These are phyloP conservation scores for Saturnispora saitoi DNA, from an alignment of 805 yeast species.

Conservation along the genomic window DNA sequence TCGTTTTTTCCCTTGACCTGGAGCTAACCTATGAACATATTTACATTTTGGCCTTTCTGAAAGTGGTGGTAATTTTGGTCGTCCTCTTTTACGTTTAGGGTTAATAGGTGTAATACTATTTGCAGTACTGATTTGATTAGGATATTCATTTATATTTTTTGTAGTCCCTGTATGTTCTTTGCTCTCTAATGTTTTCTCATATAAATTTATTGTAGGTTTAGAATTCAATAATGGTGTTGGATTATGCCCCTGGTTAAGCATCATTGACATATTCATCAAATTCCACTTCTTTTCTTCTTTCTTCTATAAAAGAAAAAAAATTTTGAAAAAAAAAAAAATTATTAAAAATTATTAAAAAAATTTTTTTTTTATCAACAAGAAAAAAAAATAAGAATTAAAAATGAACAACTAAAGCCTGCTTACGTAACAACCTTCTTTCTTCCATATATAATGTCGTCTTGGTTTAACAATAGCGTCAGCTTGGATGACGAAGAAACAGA, in stretches of 20 bases:
- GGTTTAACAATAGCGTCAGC: background rate
- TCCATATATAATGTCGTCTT: background rate
- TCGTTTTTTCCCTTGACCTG: conserved; percentile 13
- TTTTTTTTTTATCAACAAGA: too few species aligned
- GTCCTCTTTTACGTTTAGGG: conserved; percentile 22
- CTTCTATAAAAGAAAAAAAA: background rate
- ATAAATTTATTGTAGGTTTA: background rate
- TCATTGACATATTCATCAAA: background rate
- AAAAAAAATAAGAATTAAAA: too few species aligned
- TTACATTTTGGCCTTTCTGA: conserved; percentile 21
- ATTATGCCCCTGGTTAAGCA: background rate
- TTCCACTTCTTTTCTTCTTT: background rate
- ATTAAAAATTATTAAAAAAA: too few species aligned
- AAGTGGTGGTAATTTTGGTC: conserved; percentile 25
- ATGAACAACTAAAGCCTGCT: too few species aligned
- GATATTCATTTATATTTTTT: background rate
- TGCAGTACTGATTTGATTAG: background rate
- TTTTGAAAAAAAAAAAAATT: too few species aligned
- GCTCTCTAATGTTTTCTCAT: background rate
- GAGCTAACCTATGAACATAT: conserved; percentile 12
- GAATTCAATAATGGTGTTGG: background rate
- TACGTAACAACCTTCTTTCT: too few species aligned
- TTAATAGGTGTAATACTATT: background rate
- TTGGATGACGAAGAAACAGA: background rate
- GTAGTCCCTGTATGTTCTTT: background rate